A percentile compares a stretch with the other conserved stretches of the same genome.
Conservation (phyloP, 2,329 filamentous ascomycete species). For the Mariannaea elegans region DNA sequence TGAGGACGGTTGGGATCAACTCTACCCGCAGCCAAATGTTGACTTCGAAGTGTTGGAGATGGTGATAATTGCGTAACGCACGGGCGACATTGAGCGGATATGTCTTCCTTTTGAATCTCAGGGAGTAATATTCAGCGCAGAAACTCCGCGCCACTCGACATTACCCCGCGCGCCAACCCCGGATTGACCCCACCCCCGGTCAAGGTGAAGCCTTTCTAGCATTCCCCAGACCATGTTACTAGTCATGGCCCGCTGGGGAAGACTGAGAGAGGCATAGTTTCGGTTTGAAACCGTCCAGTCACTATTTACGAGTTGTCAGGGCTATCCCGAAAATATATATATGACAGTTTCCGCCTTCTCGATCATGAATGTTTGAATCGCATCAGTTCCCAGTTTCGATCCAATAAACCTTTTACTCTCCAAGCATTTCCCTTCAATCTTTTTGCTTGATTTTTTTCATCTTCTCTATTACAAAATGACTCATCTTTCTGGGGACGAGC, state of each 20-base stretch:
- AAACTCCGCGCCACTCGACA: neutral
- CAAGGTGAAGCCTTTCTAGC: conserved; percentile 13
- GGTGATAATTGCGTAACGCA: conserved; percentile 11
- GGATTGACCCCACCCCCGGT: conserved; percentile 23
- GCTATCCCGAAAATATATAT: conserved; percentile 25
- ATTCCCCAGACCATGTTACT: conserved; percentile 14
- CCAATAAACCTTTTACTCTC: neutral
- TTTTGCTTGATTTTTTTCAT: neutral
- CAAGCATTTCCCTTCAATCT: neutral
- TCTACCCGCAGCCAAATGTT: neutral
- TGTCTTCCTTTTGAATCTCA: conserved; percentile 20
- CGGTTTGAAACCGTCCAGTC: conserved; percentile 13
- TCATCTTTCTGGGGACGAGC: conserved; percentile 8
- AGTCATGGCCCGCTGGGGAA: neutral
- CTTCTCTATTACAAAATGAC: conserved; percentile 10
- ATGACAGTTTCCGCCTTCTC: neutral
- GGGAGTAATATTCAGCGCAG: conserved; percentile 26
- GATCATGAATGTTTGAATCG: neutral
- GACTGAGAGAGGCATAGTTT: neutral
- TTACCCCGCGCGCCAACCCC: conserved; percentile 29
- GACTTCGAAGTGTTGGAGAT: neutral
- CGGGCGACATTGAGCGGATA: conserved; percentile 1
- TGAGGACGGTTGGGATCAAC: neutral
- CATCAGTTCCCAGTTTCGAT: conserved; percentile 8
- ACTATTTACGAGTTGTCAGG: neutral